Base-by-base conservation (phyloP, 179 eudicot genomes). In the Silene coronaria region DNA sequence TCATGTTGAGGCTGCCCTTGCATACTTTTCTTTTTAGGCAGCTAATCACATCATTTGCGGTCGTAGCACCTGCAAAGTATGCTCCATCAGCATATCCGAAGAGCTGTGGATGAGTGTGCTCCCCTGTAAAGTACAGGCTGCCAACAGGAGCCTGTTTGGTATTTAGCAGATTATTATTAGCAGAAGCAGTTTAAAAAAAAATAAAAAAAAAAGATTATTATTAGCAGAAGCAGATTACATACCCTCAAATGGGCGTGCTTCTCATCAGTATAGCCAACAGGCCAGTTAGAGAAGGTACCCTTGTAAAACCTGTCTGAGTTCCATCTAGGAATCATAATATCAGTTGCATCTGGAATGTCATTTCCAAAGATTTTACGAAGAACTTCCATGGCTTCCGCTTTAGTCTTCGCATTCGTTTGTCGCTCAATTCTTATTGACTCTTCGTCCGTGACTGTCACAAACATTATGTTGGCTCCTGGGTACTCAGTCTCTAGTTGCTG, bases 261-360 rank as follows among this genome's bases (percentile, higher is more conserved):
- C 3, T 64, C 32, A 4, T 80, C 23, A 46, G 58, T 12, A 67
- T 72, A 79, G 1, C 85, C 80, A 61, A 27, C 61, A 32, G 82
- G 85, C 85, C 85, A 83, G 45, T 83, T 80, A 6, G 79, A 30
- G 51, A 72, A 83, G 22, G 27, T 6, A 5, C 85, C 85, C 4
- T 46, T 16, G 73, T 73, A 74, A 22, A 80, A 74, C 23, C 79
- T 17, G 12, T 83, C 73, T 5, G 80, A 48, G 13, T 67, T 73
- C 83, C 85, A 83, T 13, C 76, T 27, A 1, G 83, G 83, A 22
- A 83, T 23, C 58, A 73, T 12, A 14, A 83, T 80, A 17, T 77
- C 17, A 0, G 73, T 71, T 30, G 85, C 71, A 5, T 80, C 79
- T 0, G 85, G 85, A 21, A 83, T 80, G 14, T 71, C 22, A 3